Evolutionary conservation across 148 eudicot genomes (phyloP).

Genomic region (Talinum fruticosum): DNA sequence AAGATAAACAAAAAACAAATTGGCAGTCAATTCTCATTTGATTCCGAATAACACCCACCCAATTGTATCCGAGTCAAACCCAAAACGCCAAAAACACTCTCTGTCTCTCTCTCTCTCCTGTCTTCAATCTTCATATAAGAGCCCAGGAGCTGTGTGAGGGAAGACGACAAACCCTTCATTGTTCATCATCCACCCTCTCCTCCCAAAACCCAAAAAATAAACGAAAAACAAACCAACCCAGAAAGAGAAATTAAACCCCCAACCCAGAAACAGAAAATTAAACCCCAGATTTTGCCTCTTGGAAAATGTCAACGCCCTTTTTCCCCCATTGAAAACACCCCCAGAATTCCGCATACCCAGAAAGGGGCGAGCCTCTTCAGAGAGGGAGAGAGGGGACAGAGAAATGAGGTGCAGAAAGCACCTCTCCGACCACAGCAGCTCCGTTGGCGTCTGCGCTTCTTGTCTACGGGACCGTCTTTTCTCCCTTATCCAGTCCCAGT

Average conservation of each 20-base stretch:
- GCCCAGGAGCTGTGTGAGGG: not conserved
- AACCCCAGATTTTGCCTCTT: not conserved
- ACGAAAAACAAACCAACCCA: not conserved
- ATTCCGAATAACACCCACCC: not conserved
- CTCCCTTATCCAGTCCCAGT: conserved; percentile 46
- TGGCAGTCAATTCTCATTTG: not conserved
- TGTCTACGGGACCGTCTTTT: conserved; percentile 72
- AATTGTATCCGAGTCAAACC: not conserved
- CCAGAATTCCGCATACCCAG: not conserved
- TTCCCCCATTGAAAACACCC: not conserved
- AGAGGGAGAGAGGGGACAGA: not conserved
- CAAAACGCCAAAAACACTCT: not conserved
- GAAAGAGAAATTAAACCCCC: not conserved
- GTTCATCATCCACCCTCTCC: not conserved
- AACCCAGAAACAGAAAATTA: not conserved
- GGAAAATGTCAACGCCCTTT: not conserved
- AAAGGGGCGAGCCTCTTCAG: not conserved
- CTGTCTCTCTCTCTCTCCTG: not conserved
- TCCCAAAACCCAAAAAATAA: not conserved
- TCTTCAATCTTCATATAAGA: not conserved
- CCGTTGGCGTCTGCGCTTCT: conserved; percentile 75
- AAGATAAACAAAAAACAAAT: not conserved
- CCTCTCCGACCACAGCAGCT: conserved; percentile 47
- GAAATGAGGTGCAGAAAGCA: conserved; percentile 87
- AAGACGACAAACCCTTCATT: not conserved